A percentile compares a stretch with the other conserved stretches of the same genome.
These are phyloP conservation scores for Boletales sp. DNA, from an alignment of 768 basidiomycete species.

Conservation along the genomic window DNA sequence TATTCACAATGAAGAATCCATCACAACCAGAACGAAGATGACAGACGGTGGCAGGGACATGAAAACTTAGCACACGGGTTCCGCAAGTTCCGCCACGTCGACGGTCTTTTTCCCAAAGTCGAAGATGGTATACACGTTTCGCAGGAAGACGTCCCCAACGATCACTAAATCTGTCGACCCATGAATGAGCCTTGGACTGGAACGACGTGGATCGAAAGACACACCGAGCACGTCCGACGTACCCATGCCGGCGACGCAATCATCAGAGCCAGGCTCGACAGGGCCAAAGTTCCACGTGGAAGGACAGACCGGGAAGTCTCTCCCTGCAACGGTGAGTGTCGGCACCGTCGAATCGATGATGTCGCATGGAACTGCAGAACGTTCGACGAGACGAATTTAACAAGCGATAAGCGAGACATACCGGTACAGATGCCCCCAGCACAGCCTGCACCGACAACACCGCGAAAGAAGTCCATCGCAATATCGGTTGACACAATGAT, in stretches of 20 bases:
- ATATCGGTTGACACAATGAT: constrained; percentile 11
- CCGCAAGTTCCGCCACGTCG: constrained; percentile 31
- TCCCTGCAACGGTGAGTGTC: constrained; percentile 33
- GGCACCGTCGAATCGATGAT: constrained; percentile 17
- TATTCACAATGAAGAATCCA: no score
- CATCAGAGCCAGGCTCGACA: constrained; percentile 4
- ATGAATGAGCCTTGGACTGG: not conserved
- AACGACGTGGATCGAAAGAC: not conserved
- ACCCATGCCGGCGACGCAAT: constrained; percentile 32
- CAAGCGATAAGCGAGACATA: constrained; percentile 1
- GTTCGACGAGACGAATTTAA: not conserved
- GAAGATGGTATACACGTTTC: constrained; percentile 23
- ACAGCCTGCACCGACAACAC: constrained; percentile 19
- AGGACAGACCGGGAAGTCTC: constrained; percentile 29
- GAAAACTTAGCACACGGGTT: not conserved
- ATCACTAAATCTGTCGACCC: constrained; percentile 15
- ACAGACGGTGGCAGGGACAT: no score
- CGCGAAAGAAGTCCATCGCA: constrained; percentile 23
- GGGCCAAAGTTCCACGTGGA: constrained; percentile 39
- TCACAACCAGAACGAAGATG: no score
- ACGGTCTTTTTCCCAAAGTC: constrained; percentile 30
- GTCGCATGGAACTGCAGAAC: constrained; percentile 14
- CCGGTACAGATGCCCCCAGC: constrained; percentile 31
- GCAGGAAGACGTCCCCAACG: constrained; percentile 28
- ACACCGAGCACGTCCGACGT: constrained; percentile 4